phyloP scores from a whole-genome alignment of 257 asterid genomes.

The Galeopsis tetrahit region DNA sequence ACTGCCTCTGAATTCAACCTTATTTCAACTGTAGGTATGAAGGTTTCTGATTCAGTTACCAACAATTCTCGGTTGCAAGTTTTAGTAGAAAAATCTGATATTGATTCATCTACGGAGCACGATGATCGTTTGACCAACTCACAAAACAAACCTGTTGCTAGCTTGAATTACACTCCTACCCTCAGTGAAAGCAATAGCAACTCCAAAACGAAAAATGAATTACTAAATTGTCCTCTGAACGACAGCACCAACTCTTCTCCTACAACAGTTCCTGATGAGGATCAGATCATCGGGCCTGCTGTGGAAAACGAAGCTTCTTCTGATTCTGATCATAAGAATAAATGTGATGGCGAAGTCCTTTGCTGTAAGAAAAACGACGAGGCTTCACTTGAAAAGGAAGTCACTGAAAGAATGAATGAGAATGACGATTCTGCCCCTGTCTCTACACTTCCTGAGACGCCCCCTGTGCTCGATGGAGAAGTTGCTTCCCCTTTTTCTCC shows the following conservation, averaged over 20 bases:
- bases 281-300: background rate
- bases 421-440: background rate
- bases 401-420: background rate
- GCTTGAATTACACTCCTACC: slow-evolving; percentile 19
- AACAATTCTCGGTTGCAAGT: slow-evolving; percentile 38
- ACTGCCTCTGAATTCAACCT: slow-evolving; percentile 29
- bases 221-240: slow-evolving; percentile 23
- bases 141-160: slow-evolving; percentile 22
- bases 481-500: slow-evolving; percentile 29
- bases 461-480: slow-evolving; percentile 27
- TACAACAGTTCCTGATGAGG: background rate
- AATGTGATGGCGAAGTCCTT: background rate
- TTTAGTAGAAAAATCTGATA: slow-evolving; percentile 40
- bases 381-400: background rate
- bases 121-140: slow-evolving; percentile 27
- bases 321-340: slow-evolving; percentile 11
- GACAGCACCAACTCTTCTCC: slow-evolving; percentile 21
- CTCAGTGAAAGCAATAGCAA: slow-evolving; percentile 8
- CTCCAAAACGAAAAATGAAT: background rate
- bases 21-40: slow-evolving; percentile 40
- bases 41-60: slow-evolving; percentile 37
- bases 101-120: slow-evolving; percentile 41
- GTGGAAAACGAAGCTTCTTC: slow-evolving; percentile 9
- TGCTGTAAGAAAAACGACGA: background rate
- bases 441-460: background rate